Percentiles rank a stretch among this genome's conserved stretches.
These are phyloP conservation scores for Laburnicola sp. DNA, from an alignment of 2,329 filamentous ascomycete species.

Conservation along the genomic window DNA sequence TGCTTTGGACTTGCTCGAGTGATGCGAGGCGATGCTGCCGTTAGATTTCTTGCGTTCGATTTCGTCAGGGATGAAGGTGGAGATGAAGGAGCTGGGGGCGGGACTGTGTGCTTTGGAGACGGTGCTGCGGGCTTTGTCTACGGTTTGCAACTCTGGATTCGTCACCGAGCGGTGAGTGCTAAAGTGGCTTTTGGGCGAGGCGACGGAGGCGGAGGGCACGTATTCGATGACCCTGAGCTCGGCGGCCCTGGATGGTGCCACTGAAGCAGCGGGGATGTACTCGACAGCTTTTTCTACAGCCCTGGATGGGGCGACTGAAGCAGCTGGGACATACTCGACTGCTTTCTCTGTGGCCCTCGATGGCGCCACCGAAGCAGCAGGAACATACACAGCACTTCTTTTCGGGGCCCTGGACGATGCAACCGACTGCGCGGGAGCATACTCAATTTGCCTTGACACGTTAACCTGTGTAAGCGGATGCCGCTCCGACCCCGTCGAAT, in stretches of 20 bases:
- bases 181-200: slow-evolving; percentile 31
- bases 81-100: slow-evolving; percentile 42
- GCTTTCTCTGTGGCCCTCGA: background rate
- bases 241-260: slow-evolving; percentile 15
- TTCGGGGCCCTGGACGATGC: slow-evolving; percentile 9
- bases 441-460: slow-evolving; percentile 23
- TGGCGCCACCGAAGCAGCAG: slow-evolving; percentile 2
- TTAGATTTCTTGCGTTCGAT: slow-evolving; percentile 30
- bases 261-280: slow-evolving; percentile 28
- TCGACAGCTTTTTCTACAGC: slow-evolving; percentile 24
- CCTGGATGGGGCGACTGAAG: slow-evolving; percentile 11
- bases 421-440: slow-evolving; percentile 19
- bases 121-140: slow-evolving; percentile 25
- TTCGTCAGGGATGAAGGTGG: slow-evolving; percentile 43
- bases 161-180: slow-evolving; percentile 35
- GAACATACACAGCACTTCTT: slow-evolving; percentile 2
- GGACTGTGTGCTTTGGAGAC: slow-evolving; percentile 25
- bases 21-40: slow-evolving; percentile 39
- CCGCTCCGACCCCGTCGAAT: slow-evolving; percentile 37
- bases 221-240: slow-evolving; percentile 39
- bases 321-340: slow-evolving; percentile 26
- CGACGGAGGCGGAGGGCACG: slow-evolving; percentile 37
- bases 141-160: slow-evolving; percentile 34
- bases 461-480: slow-evolving; percentile 30
- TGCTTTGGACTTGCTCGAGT: slow-evolving; percentile 40